Base-by-base conservation (phyloP, 768 basidiomycete genomes). In the Wakefieldia striispora region DNA sequence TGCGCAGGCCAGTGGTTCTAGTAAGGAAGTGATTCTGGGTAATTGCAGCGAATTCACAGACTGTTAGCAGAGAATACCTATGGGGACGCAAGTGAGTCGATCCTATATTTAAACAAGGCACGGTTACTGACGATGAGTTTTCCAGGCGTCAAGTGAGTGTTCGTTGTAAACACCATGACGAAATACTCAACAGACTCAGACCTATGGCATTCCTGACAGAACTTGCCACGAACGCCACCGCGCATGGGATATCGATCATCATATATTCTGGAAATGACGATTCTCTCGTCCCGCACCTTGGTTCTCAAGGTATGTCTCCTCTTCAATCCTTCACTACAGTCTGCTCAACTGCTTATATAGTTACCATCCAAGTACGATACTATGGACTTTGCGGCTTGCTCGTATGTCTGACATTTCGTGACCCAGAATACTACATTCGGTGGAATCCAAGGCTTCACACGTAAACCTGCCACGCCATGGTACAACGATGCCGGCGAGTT, bases 391-490 rank as follows among this genome's bases (percentile, higher is more conserved):
- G n/a, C 21, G 4, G 13, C 19, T 19, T 33, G 23, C 21, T 19
- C 23, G 11, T 6, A 3, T 42, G n/a, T 43, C 51, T 47, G 20
- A 56, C 29, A 12, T 10, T 34, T 24, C 16, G 0, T 35, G 1
- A 6, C 47, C 0, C 50, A 87, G 82, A 90, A 90, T 60, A 86
- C 84, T n/a, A 88, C 86, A 1, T 90, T 88, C 58, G 85, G 85
- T 21, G 86, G 86, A 7, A 81, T 82, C 35, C 83, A 83, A 65
- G 87, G 87, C 2, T 90, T 90, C 62, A 81, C 83, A 0, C 72
- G 79, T 38, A 77, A 74, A 50, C 87, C 87, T 1, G 74, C 79
- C 1, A 88, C 87, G 0, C 78, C 80, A 0, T 88, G 85, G 84
- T 68, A 66, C 44, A 78, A 81, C 48, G 82, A 84, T 43, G 57